phyloP scores from a whole-genome alignment of 768 basidiomycete species.

The Boletus reticuloceps region DNA sequence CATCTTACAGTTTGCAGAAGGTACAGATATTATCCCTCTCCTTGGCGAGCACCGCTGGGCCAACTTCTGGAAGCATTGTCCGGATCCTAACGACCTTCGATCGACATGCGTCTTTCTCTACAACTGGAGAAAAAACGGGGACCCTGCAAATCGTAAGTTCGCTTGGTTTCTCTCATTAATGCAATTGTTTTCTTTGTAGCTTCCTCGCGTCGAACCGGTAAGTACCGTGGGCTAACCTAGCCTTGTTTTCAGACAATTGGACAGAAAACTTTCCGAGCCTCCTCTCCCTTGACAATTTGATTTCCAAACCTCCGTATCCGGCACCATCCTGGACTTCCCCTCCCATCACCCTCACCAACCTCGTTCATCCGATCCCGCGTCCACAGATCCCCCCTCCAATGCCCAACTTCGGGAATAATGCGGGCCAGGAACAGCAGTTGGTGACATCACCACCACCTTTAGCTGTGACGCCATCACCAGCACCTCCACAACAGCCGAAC shows the following conservation, averaged over 20 bases:
- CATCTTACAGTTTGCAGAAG: constrained; percentile 25
- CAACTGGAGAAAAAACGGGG: constrained; percentile 31
- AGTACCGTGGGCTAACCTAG: background rate
- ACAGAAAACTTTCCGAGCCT: constrained; percentile 17
- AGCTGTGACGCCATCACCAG: background rate
- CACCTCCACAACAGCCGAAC: background rate
- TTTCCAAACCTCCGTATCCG: constrained; percentile 27
- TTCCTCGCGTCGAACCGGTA: background rate
- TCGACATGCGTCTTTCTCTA: constrained; percentile 28
- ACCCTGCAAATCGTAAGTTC: constrained; percentile 30
- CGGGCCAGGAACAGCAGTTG: background rate
- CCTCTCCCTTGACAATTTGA: constrained; percentile 7
- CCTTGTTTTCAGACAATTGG: constrained; percentile 25
- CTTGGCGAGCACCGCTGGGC: constrained; percentile 29
- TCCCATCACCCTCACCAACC: constrained; percentile 13
- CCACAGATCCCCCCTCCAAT: constrained; percentile 1
- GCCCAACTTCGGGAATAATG: background rate
- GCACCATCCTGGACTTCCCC: constrained; percentile 21
- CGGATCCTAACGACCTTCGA: constrained; percentile 5
- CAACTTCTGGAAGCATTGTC: background rate
- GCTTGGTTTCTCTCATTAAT: background rate
- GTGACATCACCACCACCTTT: background rate
- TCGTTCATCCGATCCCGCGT: constrained; percentile 27
- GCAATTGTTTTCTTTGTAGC: background rate
- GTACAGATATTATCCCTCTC: constrained; percentile 13